Conservation (phyloP, 2,329 filamentous ascomycete genomes). For the Diaporthe eres region DNA sequence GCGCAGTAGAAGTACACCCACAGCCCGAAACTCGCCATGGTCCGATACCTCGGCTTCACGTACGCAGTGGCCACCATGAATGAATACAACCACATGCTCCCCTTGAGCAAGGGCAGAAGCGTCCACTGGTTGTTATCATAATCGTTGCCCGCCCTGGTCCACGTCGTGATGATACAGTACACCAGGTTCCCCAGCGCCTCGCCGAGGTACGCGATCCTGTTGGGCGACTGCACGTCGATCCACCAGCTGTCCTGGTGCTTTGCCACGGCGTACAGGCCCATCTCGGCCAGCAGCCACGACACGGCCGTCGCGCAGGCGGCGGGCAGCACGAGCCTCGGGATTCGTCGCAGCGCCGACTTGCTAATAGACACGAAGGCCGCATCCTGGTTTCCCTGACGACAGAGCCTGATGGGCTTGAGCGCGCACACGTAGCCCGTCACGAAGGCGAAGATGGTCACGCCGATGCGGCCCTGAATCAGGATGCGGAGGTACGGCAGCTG, state of each 20-base stretch:
- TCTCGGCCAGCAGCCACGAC: constrained; percentile 66
- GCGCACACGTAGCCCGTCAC: constrained; percentile 76
- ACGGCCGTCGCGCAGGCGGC: constrained; percentile 67
- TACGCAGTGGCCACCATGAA: constrained; percentile 66
- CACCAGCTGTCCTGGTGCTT: constrained; percentile 72
- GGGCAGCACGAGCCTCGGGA: constrained; percentile 71
- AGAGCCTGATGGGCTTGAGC: constrained; percentile 71
- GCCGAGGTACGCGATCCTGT: constrained; percentile 54
- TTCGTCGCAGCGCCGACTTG: constrained; percentile 70
- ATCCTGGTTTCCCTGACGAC: constrained; percentile 66
- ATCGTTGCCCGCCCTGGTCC: constrained; percentile 63
- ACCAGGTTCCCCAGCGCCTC: constrained; percentile 60
- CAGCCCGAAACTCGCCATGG: constrained; percentile 60
- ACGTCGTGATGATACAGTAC: constrained; percentile 63
- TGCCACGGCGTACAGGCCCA: constrained; percentile 70
- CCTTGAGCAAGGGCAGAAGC: constrained; percentile 66
- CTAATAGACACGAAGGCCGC: constrained; percentile 67
- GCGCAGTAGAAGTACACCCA: constrained; percentile 65
- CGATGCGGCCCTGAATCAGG: constrained; percentile 72
- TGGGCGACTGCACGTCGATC: constrained; percentile 65
- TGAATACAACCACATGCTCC: constrained; percentile 68
- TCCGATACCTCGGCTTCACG: constrained; percentile 63
- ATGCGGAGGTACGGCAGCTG: constrained; percentile 73
- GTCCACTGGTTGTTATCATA: constrained; percentile 74
- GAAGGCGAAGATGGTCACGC: constrained; percentile 76